Evolutionary conservation across 2,329 filamentous ascomycete genomes (phyloP).

Genomic region (Clarireedia hainanense): DNA sequence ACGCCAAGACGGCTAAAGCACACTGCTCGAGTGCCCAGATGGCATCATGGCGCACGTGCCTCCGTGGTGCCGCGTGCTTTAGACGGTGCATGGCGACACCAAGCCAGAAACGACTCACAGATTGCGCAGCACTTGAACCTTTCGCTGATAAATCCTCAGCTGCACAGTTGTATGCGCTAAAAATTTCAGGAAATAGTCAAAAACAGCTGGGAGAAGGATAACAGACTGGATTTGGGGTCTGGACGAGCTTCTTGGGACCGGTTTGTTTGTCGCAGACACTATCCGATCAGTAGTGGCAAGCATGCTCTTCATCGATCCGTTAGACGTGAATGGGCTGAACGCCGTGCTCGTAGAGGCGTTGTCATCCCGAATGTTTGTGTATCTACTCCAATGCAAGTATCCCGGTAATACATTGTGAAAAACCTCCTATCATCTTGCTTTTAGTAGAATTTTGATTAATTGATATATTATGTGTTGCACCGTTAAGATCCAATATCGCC

Average conservation of each 20-base stretch:
- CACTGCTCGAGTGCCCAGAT: not conserved
- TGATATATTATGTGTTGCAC: not conserved
- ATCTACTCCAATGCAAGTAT: not conserved
- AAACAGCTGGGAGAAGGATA: not conserved
- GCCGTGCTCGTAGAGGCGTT: not conserved
- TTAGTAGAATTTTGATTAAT: not conserved
- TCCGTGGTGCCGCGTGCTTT: not conserved
- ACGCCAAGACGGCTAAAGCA: not conserved
- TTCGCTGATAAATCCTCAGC: not conserved
- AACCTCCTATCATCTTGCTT: not conserved
- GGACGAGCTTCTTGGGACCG: not conserved
- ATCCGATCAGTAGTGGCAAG: not conserved
- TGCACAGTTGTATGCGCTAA: not conserved
- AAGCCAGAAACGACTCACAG: not conserved
- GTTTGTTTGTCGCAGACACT: not conserved
- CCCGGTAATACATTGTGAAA: not conserved
- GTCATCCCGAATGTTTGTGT: not conserved
- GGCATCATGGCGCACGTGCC: not conserved
- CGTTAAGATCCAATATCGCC: not conserved
- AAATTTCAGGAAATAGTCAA: not conserved
- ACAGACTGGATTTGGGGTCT: no score
- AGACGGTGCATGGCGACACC: not conserved
- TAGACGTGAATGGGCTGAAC: not conserved
- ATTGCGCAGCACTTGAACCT: not conserved
- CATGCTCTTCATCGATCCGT: not conserved